These are phyloP conservation scores for Lepidium sativum DNA, from an alignment of 345 rosid species.

Conservation along the genomic window DNA sequence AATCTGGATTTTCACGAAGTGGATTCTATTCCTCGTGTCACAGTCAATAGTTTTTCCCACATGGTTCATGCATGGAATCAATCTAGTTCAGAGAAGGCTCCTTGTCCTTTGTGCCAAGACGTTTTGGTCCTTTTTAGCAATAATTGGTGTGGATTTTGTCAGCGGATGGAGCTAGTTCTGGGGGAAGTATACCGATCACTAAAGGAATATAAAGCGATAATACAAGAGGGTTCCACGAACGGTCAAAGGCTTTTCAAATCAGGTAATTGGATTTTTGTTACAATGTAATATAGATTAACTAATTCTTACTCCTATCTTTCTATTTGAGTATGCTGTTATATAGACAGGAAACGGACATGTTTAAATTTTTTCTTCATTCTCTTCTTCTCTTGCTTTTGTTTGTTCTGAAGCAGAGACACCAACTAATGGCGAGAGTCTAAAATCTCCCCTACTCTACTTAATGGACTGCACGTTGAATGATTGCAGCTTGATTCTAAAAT, in stretches of 20 bases:
- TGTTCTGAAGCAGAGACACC: constrained; percentile 12
- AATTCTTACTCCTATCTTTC: neutral
- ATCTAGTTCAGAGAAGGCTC: constrained; percentile 31
- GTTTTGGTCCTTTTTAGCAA: constrained; percentile 82
- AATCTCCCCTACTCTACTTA: constrained; percentile 57
- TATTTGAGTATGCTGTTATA: neutral
- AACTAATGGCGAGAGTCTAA: constrained; percentile 19
- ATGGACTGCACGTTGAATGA: constrained; percentile 93
- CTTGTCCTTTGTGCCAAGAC: constrained; percentile 50
- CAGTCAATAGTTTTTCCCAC: constrained; percentile 45
- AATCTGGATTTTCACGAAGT: constrained; percentile 76
- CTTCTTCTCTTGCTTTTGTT: neutral
- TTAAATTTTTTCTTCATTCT: neutral
- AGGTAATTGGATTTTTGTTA: constrained; percentile 27
- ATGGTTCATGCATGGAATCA: constrained; percentile 49
- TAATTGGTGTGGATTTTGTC: constrained; percentile 93
- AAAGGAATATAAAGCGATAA: constrained; percentile 38
- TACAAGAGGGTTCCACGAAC: constrained; percentile 33
- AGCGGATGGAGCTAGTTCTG: constrained; percentile 83
- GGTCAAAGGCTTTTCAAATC: constrained; percentile 25
- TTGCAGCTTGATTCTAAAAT: constrained; percentile 64
- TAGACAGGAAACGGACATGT: neutral
- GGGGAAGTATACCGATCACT: constrained; percentile 71
- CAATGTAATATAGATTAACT: neutral
- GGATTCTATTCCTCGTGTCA: constrained; percentile 62